Base-by-base conservation (phyloP, 345 rosid genomes). In the Ricinus communis region DNA sequence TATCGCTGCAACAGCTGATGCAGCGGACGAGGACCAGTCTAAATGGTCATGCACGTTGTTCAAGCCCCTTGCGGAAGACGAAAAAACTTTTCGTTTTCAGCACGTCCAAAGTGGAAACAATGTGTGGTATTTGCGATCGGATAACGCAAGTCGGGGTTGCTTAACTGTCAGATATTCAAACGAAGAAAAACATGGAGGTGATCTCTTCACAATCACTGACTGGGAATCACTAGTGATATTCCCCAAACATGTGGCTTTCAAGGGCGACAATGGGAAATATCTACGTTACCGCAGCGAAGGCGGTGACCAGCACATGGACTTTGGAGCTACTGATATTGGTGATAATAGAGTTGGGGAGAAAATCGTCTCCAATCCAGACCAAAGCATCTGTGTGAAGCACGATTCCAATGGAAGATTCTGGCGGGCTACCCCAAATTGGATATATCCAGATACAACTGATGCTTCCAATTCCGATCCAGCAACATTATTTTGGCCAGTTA, bases 21-120 rank as follows among this genome's bases (percentile, higher is more conserved):
- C 62, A n/a, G 28, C 49, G 13, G 61, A 71, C 22, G 74, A 62
- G 38, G 68, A 71, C 36, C 54, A 8, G 33, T 49, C 57, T 62
- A 51, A 31, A 36, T 62, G 68, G 68, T 71, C 61, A 22, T 71
- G 74, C 36, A 71, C 74, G 21, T 25, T 71, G 61, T 71, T 71
- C 27, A 30, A 71, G 62, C 68, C 68, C 21, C 15, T 21, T 1
- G 12, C 28, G 0, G 3, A 53, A 6, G 28, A 50, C 21, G 61
- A 14, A 8, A 2, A 0, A 3, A 12, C 22, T 1, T 12, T 50
- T 47, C 60, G 18, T 11, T 50, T 71, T 1, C 4, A 16, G 51
- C 66, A 62, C 28, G 50, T 33, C 49, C 40, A 61, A 15, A 53
- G 57, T 6, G 57, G 57, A 21, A 53, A 53, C 55, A 19, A 51